Conservation (phyloP, 2,329 filamentous ascomycete species). For the Epichloe uncinata region DNA sequence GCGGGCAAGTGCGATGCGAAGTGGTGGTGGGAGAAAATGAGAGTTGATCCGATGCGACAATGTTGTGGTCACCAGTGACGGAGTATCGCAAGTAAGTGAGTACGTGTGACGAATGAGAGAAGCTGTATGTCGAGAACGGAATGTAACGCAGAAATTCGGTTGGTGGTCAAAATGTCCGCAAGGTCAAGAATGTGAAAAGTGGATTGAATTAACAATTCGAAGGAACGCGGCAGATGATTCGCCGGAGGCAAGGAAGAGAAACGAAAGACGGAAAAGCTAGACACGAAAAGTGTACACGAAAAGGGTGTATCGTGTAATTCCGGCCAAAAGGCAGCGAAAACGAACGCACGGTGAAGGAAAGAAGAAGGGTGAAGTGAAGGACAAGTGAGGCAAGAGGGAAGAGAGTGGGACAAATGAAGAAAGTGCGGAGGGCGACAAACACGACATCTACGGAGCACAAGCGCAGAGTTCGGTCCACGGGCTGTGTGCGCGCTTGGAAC, state of each 20-base stretch:
- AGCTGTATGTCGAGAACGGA: slow-evolving; percentile 1
- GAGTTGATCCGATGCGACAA: not conserved
- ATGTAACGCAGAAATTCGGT: not conserved
- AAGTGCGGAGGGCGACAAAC: not conserved
- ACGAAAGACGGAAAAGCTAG: not conserved
- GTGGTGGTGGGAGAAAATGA: not conserved
- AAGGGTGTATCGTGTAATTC: not conserved
- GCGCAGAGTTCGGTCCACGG: too few species aligned
- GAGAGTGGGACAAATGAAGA: not conserved
- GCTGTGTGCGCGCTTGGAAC: too few species aligned
- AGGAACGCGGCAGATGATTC: not conserved
- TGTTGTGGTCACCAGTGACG: slow-evolving; percentile 4
- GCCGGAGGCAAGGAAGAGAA: not conserved
- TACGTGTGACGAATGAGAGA: not conserved
- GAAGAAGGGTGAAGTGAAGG: not conserved
- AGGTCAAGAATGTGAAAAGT: slow-evolving; percentile 5
- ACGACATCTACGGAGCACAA: not conserved
- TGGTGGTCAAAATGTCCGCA: not conserved
- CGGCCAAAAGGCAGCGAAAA: not conserved
- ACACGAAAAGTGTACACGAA: not conserved
- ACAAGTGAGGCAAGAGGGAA: not conserved
- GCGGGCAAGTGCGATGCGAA: not conserved
- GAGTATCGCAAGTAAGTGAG: not conserved
- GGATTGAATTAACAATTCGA: not conserved
- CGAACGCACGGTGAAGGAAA: not conserved